Base-by-base conservation (phyloP, 2,329 filamentous ascomycete species). In the Fusarium longipes region DNA sequence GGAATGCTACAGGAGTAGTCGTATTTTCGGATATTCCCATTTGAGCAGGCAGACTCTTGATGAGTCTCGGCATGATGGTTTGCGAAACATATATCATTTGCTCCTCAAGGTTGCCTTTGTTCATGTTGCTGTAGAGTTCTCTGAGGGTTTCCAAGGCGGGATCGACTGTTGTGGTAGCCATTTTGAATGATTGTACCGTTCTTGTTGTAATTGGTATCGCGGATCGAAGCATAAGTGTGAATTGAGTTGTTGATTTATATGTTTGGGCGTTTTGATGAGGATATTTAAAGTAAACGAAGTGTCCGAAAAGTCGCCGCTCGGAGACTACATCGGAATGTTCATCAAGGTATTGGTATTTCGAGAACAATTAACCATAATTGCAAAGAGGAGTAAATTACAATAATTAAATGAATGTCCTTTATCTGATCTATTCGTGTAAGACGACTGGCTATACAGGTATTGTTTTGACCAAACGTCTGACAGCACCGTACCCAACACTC, bases 1-100 rank as follows among this genome's bases (percentile, higher is more conserved):
- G 71, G 24, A 87, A 66, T 4, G 49, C 45, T 45, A 84, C 74
- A 0, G 81, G 79, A 8, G 64, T 76, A 35, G 39, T 43, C 0
- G 24, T 51, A 5, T 58, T 25, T 24, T 56, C 36, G 0, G 50
- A 52, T 6, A 78, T 59, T 1, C 66, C 70, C 72, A 78, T 74
- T 30, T 75, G 75, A 2, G 39, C 10, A 1, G 74, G 24, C 0
- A 78, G 51, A 12, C 70, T 70, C 1, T 35, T 57, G 3, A 69
- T 65, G 0, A 77, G 32, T 2, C 42, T 24, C 1, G 55, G 47
- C 53, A 75, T 44, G 10, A 75, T 39, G 8, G 61, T 65, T 2
- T 50, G 60, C 0, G 74, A 70, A 15, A 62, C 43, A 18, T 70
- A 64, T 15, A 71, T 20, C 58, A 70, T 67, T 27, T 69, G 62